Evolutionary conservation across 179 eudicot genomes (phyloP).

Genomic region (Carnegiea gigantea): DNA sequence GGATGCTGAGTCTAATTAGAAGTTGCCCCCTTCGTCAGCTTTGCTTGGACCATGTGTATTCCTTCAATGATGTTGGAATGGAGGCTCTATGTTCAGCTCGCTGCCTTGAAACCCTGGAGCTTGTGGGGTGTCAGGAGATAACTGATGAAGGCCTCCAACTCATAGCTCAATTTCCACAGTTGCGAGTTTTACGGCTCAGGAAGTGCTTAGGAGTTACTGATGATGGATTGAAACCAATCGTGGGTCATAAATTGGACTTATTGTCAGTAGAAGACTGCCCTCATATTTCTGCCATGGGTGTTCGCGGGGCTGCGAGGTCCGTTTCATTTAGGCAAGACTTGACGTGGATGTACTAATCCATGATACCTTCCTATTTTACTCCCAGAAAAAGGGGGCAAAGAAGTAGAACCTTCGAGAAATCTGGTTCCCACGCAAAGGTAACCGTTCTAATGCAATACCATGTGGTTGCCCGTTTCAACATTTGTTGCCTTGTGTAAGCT

Average conservation of each 20-base stretch:
- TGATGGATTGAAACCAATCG: conserved; percentile 65
- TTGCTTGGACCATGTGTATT: conserved; percentile 62
- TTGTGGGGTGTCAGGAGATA: conserved; percentile 79
- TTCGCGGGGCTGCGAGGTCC: conserved; percentile 61
- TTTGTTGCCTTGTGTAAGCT: no score
- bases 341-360: conserved; percentile 68
- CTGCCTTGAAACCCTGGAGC: conserved; percentile 61
- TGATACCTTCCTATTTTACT: no score
- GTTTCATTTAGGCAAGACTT: conserved; percentile 74
- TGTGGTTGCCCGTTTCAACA: no score
- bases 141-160: conserved; percentile 75
- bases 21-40: conserved; percentile 72
- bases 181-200: conserved; percentile 51
- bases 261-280: conserved; percentile 79
- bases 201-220: conserved; percentile 82
- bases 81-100: conserved; percentile 57
- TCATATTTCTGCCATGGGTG: conserved; percentile 65
- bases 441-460: no score
- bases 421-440: no score
- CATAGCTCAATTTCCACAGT: conserved; percentile 42
- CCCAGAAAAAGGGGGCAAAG: no score
- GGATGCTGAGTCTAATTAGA: conserved; percentile 49
- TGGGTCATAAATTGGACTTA: conserved; percentile 48
- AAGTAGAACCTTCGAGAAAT: no score
- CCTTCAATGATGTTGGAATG: conserved; percentile 72